A percentile compares a stretch with the other conserved stretches of the same genome.
Evolutionary conservation across 352 stramenopile genomes (phyloP).

Genomic region (Pythium sukuiense): DNA sequence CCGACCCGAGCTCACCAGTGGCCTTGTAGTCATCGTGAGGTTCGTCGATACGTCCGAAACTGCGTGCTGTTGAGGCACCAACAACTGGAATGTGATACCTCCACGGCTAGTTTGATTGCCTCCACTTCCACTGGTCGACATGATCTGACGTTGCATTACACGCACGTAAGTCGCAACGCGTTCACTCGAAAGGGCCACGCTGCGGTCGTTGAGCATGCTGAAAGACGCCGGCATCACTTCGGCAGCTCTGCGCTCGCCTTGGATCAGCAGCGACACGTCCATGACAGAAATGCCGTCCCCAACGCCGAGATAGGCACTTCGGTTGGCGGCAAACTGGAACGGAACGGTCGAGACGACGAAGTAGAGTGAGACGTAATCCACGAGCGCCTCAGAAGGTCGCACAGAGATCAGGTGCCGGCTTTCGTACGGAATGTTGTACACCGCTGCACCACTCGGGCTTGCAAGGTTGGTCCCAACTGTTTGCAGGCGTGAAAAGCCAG

Average conservation of each 20-base stretch:
- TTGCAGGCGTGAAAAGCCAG: conserved; percentile 27
- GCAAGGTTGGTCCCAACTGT: conserved; percentile 25
- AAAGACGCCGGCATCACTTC: conserved; percentile 12
- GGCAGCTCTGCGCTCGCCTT: conserved; percentile 24
- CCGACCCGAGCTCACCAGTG: conserved; percentile 7
- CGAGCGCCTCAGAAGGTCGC: conserved; percentile 31
- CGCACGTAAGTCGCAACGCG: conserved; percentile 6
- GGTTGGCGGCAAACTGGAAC: conserved; percentile 38
- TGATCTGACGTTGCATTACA: conserved; percentile 1
- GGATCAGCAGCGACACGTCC: conserved; percentile 38
- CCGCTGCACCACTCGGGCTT: conserved; percentile 7
- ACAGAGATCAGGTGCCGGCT: conserved; percentile 31
- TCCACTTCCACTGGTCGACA: neutral
- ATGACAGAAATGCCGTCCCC: conserved; percentile 41
- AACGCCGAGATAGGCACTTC: conserved; percentile 31
- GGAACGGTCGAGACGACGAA: conserved; percentile 43
- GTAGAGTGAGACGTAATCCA: conserved; percentile 41
- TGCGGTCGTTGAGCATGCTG: neutral
- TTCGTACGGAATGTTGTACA: conserved; percentile 42
- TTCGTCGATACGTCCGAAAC: conserved; percentile 5
- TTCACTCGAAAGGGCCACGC: neutral
- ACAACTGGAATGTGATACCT: conserved; percentile 22
- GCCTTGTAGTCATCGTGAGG: neutral
- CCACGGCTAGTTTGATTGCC: neutral
- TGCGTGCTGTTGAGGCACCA: conserved; percentile 13